These are phyloP conservation scores for Plantago lanceolata DNA, from an alignment of 305 asterid species.

Conservation along the genomic window DNA sequence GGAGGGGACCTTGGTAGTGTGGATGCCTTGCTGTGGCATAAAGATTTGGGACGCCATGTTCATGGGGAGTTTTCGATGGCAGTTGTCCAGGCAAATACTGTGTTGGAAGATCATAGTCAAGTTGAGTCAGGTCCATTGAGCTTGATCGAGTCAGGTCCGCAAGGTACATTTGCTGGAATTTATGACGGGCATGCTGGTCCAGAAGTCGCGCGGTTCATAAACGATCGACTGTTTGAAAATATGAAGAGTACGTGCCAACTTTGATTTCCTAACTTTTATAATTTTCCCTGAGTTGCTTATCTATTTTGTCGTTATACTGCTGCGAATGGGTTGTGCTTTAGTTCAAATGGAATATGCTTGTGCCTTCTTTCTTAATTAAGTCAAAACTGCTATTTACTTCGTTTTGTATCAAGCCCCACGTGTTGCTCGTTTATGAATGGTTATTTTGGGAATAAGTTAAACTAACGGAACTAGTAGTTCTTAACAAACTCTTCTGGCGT, in stretches of 20 bases:
- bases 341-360: neutral
- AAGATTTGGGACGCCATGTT: slow-evolving; percentile 51
- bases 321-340: slow-evolving; percentile 3
- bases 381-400: slow-evolving; percentile 15
- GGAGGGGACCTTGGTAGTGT: slow-evolving; percentile 42
- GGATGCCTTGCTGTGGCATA: slow-evolving; percentile 65
- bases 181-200: slow-evolving; percentile 80
- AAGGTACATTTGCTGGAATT: slow-evolving; percentile 65
- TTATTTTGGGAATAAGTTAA: slow-evolving; percentile 2
- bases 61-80: slow-evolving; percentile 75
- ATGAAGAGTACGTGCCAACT: slow-evolving; percentile 58
- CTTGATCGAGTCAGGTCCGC: slow-evolving; percentile 41
- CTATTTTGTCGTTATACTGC: no score
- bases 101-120: slow-evolving; percentile 63
- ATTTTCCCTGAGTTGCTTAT: no score
- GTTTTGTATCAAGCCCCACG: slow-evolving; percentile 5
- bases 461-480: no score
- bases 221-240: slow-evolving; percentile 42
- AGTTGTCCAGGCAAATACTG: slow-evolving; percentile 48
- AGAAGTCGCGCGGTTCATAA: slow-evolving; percentile 54
- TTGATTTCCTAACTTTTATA: no score
- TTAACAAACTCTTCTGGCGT: neutral
- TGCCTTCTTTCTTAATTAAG: neutral
- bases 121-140: slow-evolving; percentile 66
- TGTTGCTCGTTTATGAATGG: slow-evolving; percentile 12